These are phyloP conservation scores for Nakazawaea ambrosiae DNA, from an alignment of 805 yeast genomes.

Conservation along the genomic window DNA sequence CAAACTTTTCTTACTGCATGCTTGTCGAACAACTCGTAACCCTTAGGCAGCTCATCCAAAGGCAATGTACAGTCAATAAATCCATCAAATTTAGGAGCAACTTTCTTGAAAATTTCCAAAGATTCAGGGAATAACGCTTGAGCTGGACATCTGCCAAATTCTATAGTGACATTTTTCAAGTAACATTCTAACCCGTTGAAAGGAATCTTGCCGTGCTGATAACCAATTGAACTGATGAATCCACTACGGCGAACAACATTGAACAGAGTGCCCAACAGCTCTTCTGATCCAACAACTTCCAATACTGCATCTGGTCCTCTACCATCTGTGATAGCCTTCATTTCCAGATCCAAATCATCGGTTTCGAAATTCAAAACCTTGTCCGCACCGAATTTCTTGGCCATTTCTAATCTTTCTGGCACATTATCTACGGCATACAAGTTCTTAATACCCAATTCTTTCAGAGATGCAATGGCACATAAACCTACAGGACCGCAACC, in stretches of 20 bases:
- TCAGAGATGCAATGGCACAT: slow-evolving; percentile 41
- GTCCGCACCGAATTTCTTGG: slow-evolving; percentile 39
- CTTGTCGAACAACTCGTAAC: slow-evolving; percentile 43
- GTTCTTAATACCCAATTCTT: slow-evolving; percentile 34
- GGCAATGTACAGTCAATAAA: slow-evolving; percentile 44
- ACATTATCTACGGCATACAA: slow-evolving; percentile 44
- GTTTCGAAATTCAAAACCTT: slow-evolving; percentile 37
- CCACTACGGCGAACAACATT: slow-evolving; percentile 53
- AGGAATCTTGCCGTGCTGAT: slow-evolving; percentile 52
- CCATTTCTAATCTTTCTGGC: slow-evolving; percentile 37
- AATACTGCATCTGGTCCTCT: slow-evolving; percentile 55
- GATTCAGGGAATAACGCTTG: slow-evolving; percentile 50
- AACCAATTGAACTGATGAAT: slow-evolving; percentile 50
- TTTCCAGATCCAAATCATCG: slow-evolving; percentile 22
- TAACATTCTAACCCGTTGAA: slow-evolving; percentile 53
- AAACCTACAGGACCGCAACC: slow-evolving; percentile 61
- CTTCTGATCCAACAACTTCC: slow-evolving; percentile 52
- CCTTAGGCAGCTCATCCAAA: slow-evolving; percentile 36
- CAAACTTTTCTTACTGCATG: slow-evolving; percentile 52
- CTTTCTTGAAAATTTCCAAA: slow-evolving; percentile 35
- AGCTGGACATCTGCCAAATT: slow-evolving; percentile 60
- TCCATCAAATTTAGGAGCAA: slow-evolving; percentile 37
- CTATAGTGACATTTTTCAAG: slow-evolving; percentile 45
- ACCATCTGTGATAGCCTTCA: slow-evolving; percentile 29
- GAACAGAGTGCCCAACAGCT: slow-evolving; percentile 44